Conservation (phyloP, 805 yeast genomes). For the Wickerhamomyces alni region DNA sequence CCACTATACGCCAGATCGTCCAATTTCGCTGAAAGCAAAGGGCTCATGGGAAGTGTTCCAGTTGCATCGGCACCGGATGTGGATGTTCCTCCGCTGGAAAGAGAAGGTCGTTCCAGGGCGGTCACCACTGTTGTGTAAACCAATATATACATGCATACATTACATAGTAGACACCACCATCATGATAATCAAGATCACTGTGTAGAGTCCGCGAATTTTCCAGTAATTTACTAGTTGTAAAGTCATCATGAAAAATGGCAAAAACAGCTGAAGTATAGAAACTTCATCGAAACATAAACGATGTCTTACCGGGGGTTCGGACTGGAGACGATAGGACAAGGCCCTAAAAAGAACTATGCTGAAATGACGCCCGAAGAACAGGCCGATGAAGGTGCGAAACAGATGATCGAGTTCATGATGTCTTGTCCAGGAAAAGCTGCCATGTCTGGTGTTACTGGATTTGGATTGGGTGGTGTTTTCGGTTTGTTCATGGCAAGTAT, state of each 20-base stretch:
- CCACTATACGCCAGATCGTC: conserved; percentile 66
- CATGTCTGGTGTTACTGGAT: conserved; percentile 91
- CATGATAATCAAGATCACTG: too few relatives aligned
- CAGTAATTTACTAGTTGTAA: too few relatives aligned
- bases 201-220: too few relatives aligned
- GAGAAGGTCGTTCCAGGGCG: conserved; percentile 58
- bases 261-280: too few relatives aligned
- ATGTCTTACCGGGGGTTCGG: conserved; percentile 39
- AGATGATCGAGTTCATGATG: conserved; percentile 78
- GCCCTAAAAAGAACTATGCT: conserved; percentile 41
- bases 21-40: conserved; percentile 82
- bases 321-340: conserved; percentile 32
- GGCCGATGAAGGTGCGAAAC: conserved; percentile 83
- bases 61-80: conserved; percentile 42
- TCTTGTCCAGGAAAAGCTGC: conserved; percentile 94
- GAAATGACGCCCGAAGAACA: conserved; percentile 90
- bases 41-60: conserved; percentile 90
- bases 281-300: too few relatives aligned
- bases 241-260: too few relatives aligned
- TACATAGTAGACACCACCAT: too few relatives aligned
- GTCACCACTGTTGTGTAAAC: conserved; percentile 5
- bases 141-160: too few relatives aligned
- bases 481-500: conserved; percentile 89
- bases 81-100: conserved; percentile 70
- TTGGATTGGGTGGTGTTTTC: conserved; percentile 90